Base-by-base conservation (phyloP, 2,329 filamentous ascomycete genomes). In the Fusarium abutilonis region DNA sequence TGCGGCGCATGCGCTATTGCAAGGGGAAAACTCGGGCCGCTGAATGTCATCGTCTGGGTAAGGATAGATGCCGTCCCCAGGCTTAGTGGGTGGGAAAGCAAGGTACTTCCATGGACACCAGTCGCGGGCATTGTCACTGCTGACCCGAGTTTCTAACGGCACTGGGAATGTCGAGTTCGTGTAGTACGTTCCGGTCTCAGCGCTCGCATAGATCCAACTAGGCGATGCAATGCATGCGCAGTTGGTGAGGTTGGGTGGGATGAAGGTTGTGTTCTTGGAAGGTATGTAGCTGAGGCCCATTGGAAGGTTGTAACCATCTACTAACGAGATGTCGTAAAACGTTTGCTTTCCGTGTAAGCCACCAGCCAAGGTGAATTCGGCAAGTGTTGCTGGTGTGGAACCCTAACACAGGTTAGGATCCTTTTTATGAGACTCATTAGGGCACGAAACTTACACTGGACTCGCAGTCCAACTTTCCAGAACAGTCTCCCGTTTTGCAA, bases 41-140 rank as follows among this genome's bases (percentile, higher is more conserved):
- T 86, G 75, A 35, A 93, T 86, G 54, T 85, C 83, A 76, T 89
- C 88, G 72, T 94, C 90, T 8, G 91, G 91, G 70, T 94, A 94
- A 1, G 90, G 88, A 70, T 92, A 93, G 17, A 93, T 82, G 26
- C 90, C 91, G 67, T 90, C 85, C n/a, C 86, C 86, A 10, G 90
- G 90, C 70, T 88, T 88, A 36, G 80, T 78, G 0, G 91, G 91
- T 13, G 86, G 86, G 52, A 84, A 84, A 19, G 86, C 82, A 68
- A 93, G 89, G 40, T 92, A 80, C 63, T 90, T 85, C 89, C 90
- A 93, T 0, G 91, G 92, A 75, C 92, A 96, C 92, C 91, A 96
- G 50, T 80, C 77, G 21, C 81, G 78, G 14, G 92, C 80, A 54
- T 83, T 78, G 11, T 78, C 72, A 59, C 86, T 82, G 39, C 85